phyloP scores from a whole-genome alignment of 345 rosid species.

The Syzygium aromaticum region DNA sequence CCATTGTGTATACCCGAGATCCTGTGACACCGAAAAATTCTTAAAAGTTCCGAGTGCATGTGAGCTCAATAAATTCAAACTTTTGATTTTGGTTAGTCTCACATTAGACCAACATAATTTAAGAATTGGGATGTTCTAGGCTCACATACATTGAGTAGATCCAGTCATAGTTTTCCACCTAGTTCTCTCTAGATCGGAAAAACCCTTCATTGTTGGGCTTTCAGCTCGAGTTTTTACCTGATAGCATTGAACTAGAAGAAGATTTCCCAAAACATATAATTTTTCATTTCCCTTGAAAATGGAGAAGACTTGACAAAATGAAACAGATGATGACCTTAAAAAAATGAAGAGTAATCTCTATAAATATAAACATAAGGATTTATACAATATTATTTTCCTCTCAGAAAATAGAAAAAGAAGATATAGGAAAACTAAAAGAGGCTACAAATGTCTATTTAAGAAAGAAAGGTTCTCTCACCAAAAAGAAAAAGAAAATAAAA shows the following conservation, averaged over 20 bases:
- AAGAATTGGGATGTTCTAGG: background rate
- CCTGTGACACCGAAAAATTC: background rate
- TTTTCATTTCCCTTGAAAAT: background rate
- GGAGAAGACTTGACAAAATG: background rate
- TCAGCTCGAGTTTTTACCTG: background rate
- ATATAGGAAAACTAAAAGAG: background rate
- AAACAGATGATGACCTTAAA: background rate
- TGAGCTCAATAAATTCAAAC: background rate
- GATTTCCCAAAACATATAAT: background rate
- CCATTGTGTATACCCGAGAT: background rate
- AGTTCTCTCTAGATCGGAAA: background rate
- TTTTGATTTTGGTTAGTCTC: accelerated
- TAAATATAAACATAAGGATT: background rate
- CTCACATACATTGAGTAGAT: background rate
- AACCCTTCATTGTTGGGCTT: background rate
- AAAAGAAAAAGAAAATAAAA: too few species aligned
- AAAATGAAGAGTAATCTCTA: background rate
- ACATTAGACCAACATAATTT: background rate
- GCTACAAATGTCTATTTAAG: background rate
- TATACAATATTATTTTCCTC: background rate
- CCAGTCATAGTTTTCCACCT: background rate
- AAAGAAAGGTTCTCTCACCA: background rate
- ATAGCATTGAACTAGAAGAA: background rate
- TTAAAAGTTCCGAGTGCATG: background rate
- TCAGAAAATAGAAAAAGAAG: background rate